Conservation (phyloP, 106 monocot genomes). For the Acorus calamus region DNA sequence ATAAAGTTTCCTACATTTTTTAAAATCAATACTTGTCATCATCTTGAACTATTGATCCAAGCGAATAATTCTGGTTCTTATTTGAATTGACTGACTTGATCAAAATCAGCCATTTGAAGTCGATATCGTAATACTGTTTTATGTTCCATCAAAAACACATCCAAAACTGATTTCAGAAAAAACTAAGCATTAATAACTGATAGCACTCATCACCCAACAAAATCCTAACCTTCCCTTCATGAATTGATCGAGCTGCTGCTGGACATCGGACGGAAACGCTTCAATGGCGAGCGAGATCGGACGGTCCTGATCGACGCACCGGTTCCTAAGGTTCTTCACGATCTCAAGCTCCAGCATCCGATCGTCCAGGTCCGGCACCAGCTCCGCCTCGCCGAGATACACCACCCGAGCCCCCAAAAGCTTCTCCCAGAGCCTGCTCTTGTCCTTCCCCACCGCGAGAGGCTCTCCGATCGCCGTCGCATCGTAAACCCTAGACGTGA, state of each 20-base stretch:
- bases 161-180: too few relatives aligned
- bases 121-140: too few relatives aligned
- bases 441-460: constrained; percentile 74
- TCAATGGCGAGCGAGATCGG: constrained; percentile 69
- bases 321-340: constrained; percentile 44
- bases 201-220: too few relatives aligned
- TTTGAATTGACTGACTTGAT: too few relatives aligned
- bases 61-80: too few relatives aligned
- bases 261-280: constrained; percentile 64
- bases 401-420: constrained; percentile 61
- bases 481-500: constrained; percentile 66
- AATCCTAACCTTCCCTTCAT: constrained; percentile 57
- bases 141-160: too few relatives aligned
- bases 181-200: too few relatives aligned
- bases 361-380: constrained; percentile 74
- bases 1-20: too few relatives aligned
- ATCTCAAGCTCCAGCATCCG: constrained; percentile 79
- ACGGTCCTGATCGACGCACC: constrained; percentile 57
- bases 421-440: constrained; percentile 81
- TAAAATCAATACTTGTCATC: too few relatives aligned
- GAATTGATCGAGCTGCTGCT: constrained; percentile 72
- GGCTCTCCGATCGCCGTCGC: constrained; percentile 89
- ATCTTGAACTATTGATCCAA: too few relatives aligned
- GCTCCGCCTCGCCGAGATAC: constrained; percentile 87
- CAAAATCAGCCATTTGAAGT: too few relatives aligned